phyloP scores from a whole-genome alignment of 345 rosid genomes.

The Sisymbrium irio region DNA sequence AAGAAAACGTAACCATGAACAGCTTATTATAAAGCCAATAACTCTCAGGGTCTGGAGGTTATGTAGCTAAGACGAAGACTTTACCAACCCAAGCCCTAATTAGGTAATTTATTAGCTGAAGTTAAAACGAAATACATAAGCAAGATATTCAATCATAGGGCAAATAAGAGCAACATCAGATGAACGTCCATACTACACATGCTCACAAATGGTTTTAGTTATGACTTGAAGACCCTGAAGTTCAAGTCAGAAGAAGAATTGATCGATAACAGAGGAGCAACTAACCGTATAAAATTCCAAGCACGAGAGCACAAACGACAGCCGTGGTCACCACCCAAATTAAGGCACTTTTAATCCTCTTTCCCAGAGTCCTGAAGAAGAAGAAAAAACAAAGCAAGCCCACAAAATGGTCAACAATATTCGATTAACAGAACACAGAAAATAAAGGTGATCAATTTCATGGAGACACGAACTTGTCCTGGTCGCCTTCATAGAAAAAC shows the following conservation, averaged over 20 bases:
- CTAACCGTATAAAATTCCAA: constrained; percentile 94
- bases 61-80: neutral
- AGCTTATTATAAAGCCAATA: neutral
- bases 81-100: neutral
- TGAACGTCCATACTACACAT: neutral
- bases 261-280: neutral
- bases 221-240: neutral
- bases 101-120: neutral
- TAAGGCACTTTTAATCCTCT: constrained; percentile 85
- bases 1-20: neutral
- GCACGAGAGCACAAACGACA: constrained; percentile 75
- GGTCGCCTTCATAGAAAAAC: constrained; percentile 99
- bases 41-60: neutral
- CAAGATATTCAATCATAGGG: neutral
- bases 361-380: constrained; percentile 66
- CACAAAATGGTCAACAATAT: neutral
- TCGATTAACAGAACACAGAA: neutral
- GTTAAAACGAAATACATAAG: neutral
- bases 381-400: neutral
- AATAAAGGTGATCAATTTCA: constrained; percentile 1
- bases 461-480: constrained; percentile 75
- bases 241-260: neutral
- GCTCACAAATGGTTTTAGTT: neutral
- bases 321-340: constrained; percentile 85
- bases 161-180: neutral